A percentile compares a stretch with the other conserved stretches of the same genome.
These are phyloP conservation scores for Fistulinella cinereoalba DNA, from an alignment of 1,284 basidiomycete species.

Conservation along the genomic window DNA sequence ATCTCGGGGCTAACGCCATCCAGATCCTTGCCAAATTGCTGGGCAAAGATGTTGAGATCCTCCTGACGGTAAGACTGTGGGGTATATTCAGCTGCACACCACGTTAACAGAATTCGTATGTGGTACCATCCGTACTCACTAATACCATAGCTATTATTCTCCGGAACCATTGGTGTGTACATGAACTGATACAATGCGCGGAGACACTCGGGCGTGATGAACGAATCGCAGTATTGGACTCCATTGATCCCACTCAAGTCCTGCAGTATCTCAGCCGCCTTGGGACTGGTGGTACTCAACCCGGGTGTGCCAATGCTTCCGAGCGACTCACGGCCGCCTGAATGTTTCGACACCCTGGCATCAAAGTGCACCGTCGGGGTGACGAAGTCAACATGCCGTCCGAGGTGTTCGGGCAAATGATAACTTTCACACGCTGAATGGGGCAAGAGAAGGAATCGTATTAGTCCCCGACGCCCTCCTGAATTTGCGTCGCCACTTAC, in stretches of 20 bases:
- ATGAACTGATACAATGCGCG: constrained; percentile 45
- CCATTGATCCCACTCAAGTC: constrained; percentile 4
- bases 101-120: background rate
- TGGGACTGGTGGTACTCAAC: constrained; percentile 33
- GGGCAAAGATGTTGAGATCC: constrained; percentile 48
- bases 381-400: constrained; percentile 45
- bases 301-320: constrained; percentile 33
- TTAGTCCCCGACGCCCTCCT: too few relatives aligned
- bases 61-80: constrained; percentile 45
- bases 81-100: constrained; percentile 44
- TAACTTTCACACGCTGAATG: constrained; percentile 44
- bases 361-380: constrained; percentile 47
- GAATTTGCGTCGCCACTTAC: constrained; percentile 14
- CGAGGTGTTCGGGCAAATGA: constrained; percentile 41
- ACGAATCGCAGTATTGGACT: constrained; percentile 40
- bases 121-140: constrained; percentile 32
- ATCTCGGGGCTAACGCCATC: constrained; percentile 37
- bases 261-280: constrained; percentile 33
- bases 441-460: background rate
- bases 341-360: constrained; percentile 23
- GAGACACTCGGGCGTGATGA: constrained; percentile 47
- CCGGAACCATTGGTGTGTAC: constrained; percentile 39
- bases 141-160: constrained; percentile 50
- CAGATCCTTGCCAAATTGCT: constrained; percentile 34
- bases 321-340: background rate